Percentiles rank a stretch among this genome's conserved stretches.
Conservation (phyloP, 2,329 filamentous ascomycete species). For the Xylariaceae sp. region DNA sequence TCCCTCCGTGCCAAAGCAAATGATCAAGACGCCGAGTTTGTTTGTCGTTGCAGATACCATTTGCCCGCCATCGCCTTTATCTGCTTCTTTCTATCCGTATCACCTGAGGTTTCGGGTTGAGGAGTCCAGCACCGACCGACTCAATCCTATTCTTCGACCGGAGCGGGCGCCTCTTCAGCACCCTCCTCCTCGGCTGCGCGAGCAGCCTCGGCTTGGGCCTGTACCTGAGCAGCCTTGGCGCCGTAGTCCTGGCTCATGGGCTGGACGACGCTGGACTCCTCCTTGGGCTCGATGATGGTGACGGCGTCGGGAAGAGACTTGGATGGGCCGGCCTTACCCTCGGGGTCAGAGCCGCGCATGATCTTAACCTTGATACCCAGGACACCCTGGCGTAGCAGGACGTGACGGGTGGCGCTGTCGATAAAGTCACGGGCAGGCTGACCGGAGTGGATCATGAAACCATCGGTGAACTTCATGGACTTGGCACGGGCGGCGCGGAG, state of each 20-base stretch:
- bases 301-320: slow-evolving; percentile 98
- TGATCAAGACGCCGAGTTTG: slow-evolving; percentile 30
- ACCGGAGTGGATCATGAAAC: slow-evolving; percentile 99
- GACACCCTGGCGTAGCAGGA: slow-evolving; percentile 99
- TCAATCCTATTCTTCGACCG: slow-evolving; percentile 44
- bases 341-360: slow-evolving; percentile 98
- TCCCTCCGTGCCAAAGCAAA: slow-evolving; percentile 25
- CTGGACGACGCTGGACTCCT: slow-evolving; percentile 92
- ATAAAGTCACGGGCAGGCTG: slow-evolving; percentile 99
- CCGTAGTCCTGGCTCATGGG: slow-evolving; percentile 98
- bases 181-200: slow-evolving; percentile 52
- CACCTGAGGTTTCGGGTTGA: slow-evolving; percentile 23
- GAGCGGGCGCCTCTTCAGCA: slow-evolving; percentile 52
- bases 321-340: slow-evolving; percentile 96
- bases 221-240: slow-evolving; percentile 70
- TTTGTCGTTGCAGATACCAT: slow-evolving; percentile 22
- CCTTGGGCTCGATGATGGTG: slow-evolving; percentile 99
- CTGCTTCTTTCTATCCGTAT: slow-evolving; percentile 13
- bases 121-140: slow-evolving; percentile 37
- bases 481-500: slow-evolving; percentile 98
- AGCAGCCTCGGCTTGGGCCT: slow-evolving; percentile 61
- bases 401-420: slow-evolving; percentile 96
- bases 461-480: slow-evolving; percentile 99
- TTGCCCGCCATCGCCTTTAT: slow-evolving; percentile 1
- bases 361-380: slow-evolving; percentile 99